phyloP scores from a whole-genome alignment of 306 rosid species.

The Geum urbanum region DNA sequence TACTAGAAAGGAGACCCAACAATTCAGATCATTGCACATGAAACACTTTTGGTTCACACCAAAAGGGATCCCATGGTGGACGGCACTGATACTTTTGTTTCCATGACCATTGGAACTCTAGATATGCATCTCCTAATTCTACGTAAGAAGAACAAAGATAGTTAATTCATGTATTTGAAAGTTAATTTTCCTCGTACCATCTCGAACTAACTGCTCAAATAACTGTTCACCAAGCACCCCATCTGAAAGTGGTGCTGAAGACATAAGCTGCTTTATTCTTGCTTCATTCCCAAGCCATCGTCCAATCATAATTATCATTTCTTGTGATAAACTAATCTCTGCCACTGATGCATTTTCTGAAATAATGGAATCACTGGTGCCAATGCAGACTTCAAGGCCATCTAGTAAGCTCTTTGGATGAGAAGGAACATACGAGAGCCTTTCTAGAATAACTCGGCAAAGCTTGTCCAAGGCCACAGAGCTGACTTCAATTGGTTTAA shows the following conservation, averaged over 20 bases:
- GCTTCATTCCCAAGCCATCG: slow-evolving; percentile 90
- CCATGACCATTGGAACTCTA: too few species aligned
- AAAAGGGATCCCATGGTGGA: not conserved
- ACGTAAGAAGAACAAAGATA: not conserved
- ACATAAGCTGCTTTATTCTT: slow-evolving; percentile 55
- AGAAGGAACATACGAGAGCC: slow-evolving; percentile 53
- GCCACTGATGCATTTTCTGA: slow-evolving; percentile 64
- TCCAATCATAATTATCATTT: slow-evolving; percentile 65
- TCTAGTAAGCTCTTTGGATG: slow-evolving; percentile 77
- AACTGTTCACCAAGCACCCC: slow-evolving; percentile 64
- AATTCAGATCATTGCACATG: not conserved
- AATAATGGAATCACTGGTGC: slow-evolving; percentile 47
- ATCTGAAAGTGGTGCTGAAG: slow-evolving; percentile 42
- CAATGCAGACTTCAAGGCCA: slow-evolving; percentile 88
- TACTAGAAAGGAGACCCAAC: not conserved
- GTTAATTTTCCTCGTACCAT: slow-evolving; percentile 46
- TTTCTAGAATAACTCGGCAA: slow-evolving; percentile 63
- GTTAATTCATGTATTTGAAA: slow-evolving; percentile 10
- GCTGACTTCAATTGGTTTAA: slow-evolving; percentile 82
- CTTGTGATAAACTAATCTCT: slow-evolving; percentile 72
- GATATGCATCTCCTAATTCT: not conserved
- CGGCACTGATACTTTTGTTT: not conserved
- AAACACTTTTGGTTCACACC: not conserved
- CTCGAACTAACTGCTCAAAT: slow-evolving; percentile 77
- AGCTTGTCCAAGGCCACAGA: slow-evolving; percentile 60